These are phyloP conservation scores for Lentinula raphanica DNA, from an alignment of 768 basidiomycete genomes.

Conservation along the genomic window DNA sequence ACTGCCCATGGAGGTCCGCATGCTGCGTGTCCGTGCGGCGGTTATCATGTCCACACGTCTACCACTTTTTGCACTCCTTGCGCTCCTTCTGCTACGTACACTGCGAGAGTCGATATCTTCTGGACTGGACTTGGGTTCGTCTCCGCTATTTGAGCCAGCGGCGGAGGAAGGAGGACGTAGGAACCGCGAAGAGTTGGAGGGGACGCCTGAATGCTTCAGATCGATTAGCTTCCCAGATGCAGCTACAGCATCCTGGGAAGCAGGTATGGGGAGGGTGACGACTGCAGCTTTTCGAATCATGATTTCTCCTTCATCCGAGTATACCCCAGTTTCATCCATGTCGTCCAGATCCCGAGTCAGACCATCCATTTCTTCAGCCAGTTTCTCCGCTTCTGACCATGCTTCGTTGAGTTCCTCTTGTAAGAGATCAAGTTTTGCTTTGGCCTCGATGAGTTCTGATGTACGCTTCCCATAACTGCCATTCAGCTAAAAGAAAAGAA, in stretches of 20 bases:
- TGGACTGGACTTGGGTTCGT: background rate
- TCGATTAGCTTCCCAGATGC: constrained; percentile 10
- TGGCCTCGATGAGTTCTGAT: constrained; percentile 46
- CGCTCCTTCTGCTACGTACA: constrained; percentile 28
- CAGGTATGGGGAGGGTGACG: constrained; percentile 31
- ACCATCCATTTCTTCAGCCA: constrained; percentile 70
- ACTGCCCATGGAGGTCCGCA: constrained; percentile 60
- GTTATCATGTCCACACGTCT: constrained; percentile 41
- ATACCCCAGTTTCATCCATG: constrained; percentile 15
- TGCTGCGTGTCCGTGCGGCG: constrained; percentile 62
- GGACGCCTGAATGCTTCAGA: constrained; percentile 9
- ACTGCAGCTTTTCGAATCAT: constrained; percentile 46
- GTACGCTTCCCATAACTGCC: constrained; percentile 65
- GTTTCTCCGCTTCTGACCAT: constrained; percentile 70
- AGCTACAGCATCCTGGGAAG: constrained; percentile 12
- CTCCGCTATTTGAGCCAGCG: background rate
- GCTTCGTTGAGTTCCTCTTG: constrained; percentile 74
- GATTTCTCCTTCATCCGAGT: constrained; percentile 22
- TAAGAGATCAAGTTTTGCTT: constrained; percentile 39
- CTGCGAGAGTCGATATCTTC: constrained; percentile 33
- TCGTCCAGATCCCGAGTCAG: constrained; percentile 69
- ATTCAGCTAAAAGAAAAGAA: constrained; percentile 43
- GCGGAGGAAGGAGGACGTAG: background rate
- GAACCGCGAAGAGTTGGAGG: constrained; percentile 8
- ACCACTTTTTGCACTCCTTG: constrained; percentile 19